These are phyloP conservation scores for Dioscorea zingiberensis DNA, from an alignment of 106 monocot genomes.

Conservation along the genomic window DNA sequence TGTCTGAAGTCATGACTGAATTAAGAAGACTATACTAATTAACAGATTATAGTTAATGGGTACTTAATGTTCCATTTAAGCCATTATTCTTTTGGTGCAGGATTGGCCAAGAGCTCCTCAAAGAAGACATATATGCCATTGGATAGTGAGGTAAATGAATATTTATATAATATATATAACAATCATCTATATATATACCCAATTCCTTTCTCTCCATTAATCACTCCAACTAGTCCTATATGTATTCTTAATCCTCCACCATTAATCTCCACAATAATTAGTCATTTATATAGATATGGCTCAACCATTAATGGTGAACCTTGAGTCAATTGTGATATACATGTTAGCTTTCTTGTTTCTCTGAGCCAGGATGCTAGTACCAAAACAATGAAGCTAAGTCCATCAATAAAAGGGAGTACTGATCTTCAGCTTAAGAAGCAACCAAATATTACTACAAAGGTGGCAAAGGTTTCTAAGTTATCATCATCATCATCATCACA, in stretches of 20 bases:
- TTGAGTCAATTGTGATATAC: no score
- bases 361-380: neutral
- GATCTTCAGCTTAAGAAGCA: neutral
- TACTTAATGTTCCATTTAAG: neutral
- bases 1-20: no score
- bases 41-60: no score
- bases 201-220: no score
- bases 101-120: conserved; percentile 4
- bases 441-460: neutral
- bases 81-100: conserved; percentile 15
- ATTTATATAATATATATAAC: neutral
- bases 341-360: neutral
- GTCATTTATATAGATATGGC: no score
- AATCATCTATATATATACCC: no score
- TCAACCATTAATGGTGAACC: neutral
- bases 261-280: no score
- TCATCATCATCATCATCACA: neutral
- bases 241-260: no score
- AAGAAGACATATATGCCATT: neutral
- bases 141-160: conserved; percentile 6
- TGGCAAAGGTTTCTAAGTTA: neutral
- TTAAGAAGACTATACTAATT: no score
- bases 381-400: neutral
- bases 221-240: no score
- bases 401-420: neutral